A percentile compares a stretch with the other conserved stretches of the same genome.
These are phyloP conservation scores for Vitis labrusca DNA, from an alignment of 164 flowering plant genomes.

Conservation along the genomic window DNA sequence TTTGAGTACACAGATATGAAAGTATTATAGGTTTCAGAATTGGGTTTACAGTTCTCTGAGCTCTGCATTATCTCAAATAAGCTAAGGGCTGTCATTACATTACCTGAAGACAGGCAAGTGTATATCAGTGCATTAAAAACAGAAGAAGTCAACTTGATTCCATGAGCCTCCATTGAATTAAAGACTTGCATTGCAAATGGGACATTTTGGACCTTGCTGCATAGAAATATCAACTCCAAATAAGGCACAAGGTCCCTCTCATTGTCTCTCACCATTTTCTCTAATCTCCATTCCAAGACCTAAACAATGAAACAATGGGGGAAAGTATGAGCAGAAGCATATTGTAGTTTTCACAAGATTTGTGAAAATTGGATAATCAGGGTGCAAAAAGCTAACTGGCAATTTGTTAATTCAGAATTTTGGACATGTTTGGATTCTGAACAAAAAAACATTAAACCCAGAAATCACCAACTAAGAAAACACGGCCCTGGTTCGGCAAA, in stretches of 20 bases:
- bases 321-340: neutral
- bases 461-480: neutral
- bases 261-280: conserved; percentile 37
- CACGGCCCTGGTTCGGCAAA: too few relatives aligned
- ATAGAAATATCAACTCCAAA: conserved; percentile 37
- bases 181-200: conserved; percentile 38
- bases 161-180: conserved; percentile 42
- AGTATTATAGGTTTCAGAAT: conserved; percentile 39
- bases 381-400: too few relatives aligned
- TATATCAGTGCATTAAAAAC: conserved; percentile 47
- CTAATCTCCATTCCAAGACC: conserved; percentile 65
- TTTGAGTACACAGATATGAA: conserved; percentile 45
- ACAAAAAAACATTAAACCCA: neutral
- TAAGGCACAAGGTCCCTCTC: conserved; percentile 30
- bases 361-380: neutral
- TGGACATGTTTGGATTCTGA: too few relatives aligned
- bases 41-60: conserved; percentile 37
- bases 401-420: too few relatives aligned
- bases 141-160: conserved; percentile 35
- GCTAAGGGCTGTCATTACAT: conserved; percentile 42
- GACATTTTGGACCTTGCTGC: conserved; percentile 37
- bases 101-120: conserved; percentile 36
- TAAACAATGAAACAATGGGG: conserved; percentile 11
- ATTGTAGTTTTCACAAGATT: neutral
- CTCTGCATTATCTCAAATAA: conserved; percentile 58